Percentiles rank a stretch among this genome's conserved stretches.
Evolutionary conservation across 1,284 basidiomycete species (phyloP).

Genomic region (Irpex lacteus): DNA sequence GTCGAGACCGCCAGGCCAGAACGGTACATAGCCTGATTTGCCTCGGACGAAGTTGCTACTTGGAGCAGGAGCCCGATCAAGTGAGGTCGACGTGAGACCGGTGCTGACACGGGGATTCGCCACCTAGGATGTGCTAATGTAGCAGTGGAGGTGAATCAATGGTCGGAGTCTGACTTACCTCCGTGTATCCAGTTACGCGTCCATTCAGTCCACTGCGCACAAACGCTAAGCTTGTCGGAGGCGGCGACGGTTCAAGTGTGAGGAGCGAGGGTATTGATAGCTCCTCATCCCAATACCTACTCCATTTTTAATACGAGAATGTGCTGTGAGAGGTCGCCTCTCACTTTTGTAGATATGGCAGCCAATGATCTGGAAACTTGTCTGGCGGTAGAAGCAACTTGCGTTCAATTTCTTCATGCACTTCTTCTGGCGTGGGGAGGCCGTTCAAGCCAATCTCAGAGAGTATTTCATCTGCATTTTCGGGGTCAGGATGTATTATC

Average conservation of each 20-base stretch:
- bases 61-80: conserved; percentile 80
- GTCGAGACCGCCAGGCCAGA: conserved; percentile 87
- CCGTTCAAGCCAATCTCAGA: conserved; percentile 50
- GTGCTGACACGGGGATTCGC: conserved; percentile 48
- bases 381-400: conserved; percentile 65
- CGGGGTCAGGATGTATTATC: conserved; percentile 43
- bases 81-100: conserved; percentile 77
- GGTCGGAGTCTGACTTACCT: conserved; percentile 40
- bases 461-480: conserved; percentile 43
- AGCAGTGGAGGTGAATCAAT: too few species aligned
- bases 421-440: conserved; percentile 54
- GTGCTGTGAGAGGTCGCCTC: conserved; percentile 23
- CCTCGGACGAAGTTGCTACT: conserved; percentile 86
- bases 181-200: conserved; percentile 76
- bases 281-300: conserved; percentile 69
- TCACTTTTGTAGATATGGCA: conserved; percentile 75
- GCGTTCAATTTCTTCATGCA: conserved; percentile 66
- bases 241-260: conserved; percentile 61
- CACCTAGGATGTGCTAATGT: conserved; percentile 33
- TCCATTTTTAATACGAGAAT: conserved; percentile 16
- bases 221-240: conserved; percentile 78
- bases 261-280: conserved; percentile 63
- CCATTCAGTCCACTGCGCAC: conserved; percentile 79
- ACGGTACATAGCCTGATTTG: conserved; percentile 90
- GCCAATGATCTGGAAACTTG: conserved; percentile 64